Conservation (phyloP, 441 rosid species). For the Pelargonium cotyledonis region DNA sequence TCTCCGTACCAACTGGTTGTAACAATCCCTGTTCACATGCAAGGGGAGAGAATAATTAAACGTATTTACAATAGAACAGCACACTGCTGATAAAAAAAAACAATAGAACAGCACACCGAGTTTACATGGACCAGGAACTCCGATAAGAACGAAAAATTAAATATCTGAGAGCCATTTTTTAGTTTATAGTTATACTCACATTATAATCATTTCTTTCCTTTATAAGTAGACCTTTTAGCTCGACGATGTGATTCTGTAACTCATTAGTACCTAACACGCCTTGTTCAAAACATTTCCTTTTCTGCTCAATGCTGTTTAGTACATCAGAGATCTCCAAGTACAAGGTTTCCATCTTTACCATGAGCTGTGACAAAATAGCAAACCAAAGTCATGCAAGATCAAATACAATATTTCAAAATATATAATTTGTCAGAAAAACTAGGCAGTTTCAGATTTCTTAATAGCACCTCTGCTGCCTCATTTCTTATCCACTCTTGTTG, state of each 20-base stretch:
- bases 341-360: slow-evolving; percentile 49
- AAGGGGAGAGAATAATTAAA: slow-evolving; percentile 3
- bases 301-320: slow-evolving; percentile 57
- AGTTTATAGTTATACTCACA: slow-evolving; percentile 38
- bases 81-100: too few relatives aligned
- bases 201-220: slow-evolving; percentile 60
- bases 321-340: slow-evolving; percentile 53
- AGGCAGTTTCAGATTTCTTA: neutral
- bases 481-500: slow-evolving; percentile 77
- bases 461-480: slow-evolving; percentile 67
- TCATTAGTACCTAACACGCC: slow-evolving; percentile 40
- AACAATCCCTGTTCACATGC: slow-evolving; percentile 46
- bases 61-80: slow-evolving; percentile 1
- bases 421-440: slow-evolving; percentile 10
- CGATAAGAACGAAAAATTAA: slow-evolving; percentile 3
- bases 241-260: slow-evolving; percentile 43
- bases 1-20: slow-evolving; percentile 48
- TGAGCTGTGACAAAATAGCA: slow-evolving; percentile 45
- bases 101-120: too few relatives aligned
- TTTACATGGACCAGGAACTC: slow-evolving; percentile 1
- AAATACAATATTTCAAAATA: slow-evolving; percentile 9
- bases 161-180: neutral
- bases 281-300: slow-evolving; percentile 37
- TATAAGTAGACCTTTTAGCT: slow-evolving; percentile 53
- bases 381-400: slow-evolving; percentile 8